A percentile compares a stretch with the other conserved stretches of the same genome.
phyloP scores from a whole-genome alignment of 2,329 filamentous ascomycete species.

The Paracoccidioides lutzii region DNA sequence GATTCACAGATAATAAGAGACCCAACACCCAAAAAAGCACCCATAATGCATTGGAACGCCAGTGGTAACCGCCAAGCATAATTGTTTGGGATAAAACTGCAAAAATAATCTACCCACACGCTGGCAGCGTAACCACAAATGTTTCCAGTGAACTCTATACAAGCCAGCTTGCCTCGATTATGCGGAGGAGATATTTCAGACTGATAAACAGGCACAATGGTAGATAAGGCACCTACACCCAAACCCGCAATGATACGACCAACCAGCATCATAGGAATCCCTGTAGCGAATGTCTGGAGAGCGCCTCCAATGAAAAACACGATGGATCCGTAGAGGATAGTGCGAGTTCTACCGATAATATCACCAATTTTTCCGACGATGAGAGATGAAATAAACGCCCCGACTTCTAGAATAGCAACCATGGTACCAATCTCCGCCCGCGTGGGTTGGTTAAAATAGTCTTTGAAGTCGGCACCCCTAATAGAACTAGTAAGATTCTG shows the following conservation, averaged over 20 bases:
- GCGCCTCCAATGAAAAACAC: slow-evolving; percentile 77
- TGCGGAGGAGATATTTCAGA: slow-evolving; percentile 94
- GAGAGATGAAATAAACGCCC: slow-evolving; percentile 81
- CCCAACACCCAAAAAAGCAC: slow-evolving; percentile 66
- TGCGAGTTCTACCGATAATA: slow-evolving; percentile 74
- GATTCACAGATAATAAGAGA: slow-evolving; percentile 94
- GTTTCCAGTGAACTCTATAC: slow-evolving; percentile 96
- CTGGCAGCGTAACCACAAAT: slow-evolving; percentile 91
- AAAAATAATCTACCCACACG: slow-evolving; percentile 98
- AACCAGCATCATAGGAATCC: slow-evolving; percentile 78
- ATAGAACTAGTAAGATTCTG: slow-evolving; percentile 5
- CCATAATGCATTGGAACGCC: slow-evolving; percentile 90
- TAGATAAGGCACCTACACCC: slow-evolving; percentile 76
- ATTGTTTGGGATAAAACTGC: slow-evolving; percentile 73
- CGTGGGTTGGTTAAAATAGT: slow-evolving; percentile 84
- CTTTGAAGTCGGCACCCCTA: slow-evolving; percentile 75
- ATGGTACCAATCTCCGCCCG: slow-evolving; percentile 85
- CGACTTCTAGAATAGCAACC: slow-evolving; percentile 92
- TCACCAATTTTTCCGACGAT: slow-evolving; percentile 81
- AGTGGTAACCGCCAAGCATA: slow-evolving; percentile 84
- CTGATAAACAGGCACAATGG: slow-evolving; percentile 87
- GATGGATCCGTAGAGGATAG: slow-evolving; percentile 85
- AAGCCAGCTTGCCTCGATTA: slow-evolving; percentile 87
- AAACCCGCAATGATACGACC: slow-evolving; percentile 75
- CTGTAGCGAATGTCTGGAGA: slow-evolving; percentile 66